phyloP scores from a whole-genome alignment of 2,329 filamentous ascomycete genomes.

The Neofusicoccum laricinum region DNA sequence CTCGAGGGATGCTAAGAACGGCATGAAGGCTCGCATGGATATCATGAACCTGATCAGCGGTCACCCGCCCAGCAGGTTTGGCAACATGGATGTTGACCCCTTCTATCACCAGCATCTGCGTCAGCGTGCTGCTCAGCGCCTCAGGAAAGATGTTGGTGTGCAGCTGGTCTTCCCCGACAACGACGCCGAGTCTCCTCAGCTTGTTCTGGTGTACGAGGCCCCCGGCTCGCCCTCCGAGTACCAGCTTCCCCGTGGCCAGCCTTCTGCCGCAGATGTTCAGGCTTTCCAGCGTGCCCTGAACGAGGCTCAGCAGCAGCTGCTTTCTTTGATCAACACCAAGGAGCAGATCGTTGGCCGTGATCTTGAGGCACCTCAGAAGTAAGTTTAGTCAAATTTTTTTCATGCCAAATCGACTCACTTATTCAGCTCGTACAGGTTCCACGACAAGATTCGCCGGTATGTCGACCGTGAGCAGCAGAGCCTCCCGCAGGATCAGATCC shows the following conservation, averaged over 20 bases:
- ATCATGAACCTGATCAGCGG: constrained; percentile 70
- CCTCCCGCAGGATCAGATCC: constrained; percentile 49
- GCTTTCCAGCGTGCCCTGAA: constrained; percentile 57
- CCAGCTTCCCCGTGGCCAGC: constrained; percentile 54
- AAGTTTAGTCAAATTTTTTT: constrained; percentile 23
- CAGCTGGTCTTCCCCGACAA: constrained; percentile 69
- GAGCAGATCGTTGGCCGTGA: constrained; percentile 54
- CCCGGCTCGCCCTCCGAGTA: constrained; percentile 52
- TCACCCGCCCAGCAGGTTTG: constrained; percentile 71
- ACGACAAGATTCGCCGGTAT: constrained; percentile 61
- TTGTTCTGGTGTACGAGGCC: constrained; percentile 75
- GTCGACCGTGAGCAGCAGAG: constrained; percentile 55
- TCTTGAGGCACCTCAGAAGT: constrained; percentile 54
- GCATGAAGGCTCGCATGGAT: constrained; percentile 70
- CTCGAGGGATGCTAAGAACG: constrained; percentile 75
- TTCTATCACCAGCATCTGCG: constrained; percentile 76
- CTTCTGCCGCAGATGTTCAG: constrained; percentile 53
- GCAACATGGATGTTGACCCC: constrained; percentile 65
- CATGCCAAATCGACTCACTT: constrained; percentile 20
- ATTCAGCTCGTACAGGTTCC: constrained; percentile 40
- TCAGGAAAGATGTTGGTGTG: constrained; percentile 69
- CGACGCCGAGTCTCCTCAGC: constrained; percentile 56
- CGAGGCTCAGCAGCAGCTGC: constrained; percentile 57
- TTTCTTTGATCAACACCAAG: constrained; percentile 53
- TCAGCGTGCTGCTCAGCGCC: constrained; percentile 59